phyloP scores from a whole-genome alignment of 2,329 filamentous ascomycete species.

The Neofusicoccum parvum region DNA sequence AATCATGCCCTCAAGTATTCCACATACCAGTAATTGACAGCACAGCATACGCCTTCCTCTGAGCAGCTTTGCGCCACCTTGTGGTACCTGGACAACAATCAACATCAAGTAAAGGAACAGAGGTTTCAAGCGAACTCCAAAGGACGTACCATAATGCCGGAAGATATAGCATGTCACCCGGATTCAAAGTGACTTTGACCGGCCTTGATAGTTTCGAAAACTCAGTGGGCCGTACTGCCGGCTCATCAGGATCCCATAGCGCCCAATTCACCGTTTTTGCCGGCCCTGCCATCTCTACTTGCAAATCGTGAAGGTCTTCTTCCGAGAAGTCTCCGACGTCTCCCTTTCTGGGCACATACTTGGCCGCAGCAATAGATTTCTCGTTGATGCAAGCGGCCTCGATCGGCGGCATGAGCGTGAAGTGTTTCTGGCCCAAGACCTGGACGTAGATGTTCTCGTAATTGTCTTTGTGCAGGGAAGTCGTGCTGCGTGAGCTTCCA shows the following conservation, averaged over 20 bases:
- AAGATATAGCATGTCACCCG: slow-evolving; percentile 80
- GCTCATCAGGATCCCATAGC: slow-evolving; percentile 72
- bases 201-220: slow-evolving; percentile 65
- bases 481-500: slow-evolving; percentile 67
- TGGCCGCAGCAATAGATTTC: slow-evolving; percentile 56
- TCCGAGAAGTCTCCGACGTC: slow-evolving; percentile 8
- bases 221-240: slow-evolving; percentile 51
- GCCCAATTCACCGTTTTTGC: slow-evolving; percentile 64
- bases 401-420: slow-evolving; percentile 71
- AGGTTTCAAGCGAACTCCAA: slow-evolving; percentile 38
- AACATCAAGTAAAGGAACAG: slow-evolving; percentile 46
- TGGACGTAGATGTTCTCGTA: slow-evolving; percentile 87
- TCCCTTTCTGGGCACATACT: slow-evolving; percentile 51
- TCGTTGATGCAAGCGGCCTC: slow-evolving; percentile 72
- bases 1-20: too few species aligned
- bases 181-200: slow-evolving; percentile 66
- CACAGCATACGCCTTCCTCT: slow-evolving; percentile 71
- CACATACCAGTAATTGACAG: slow-evolving; percentile 72
- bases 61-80: slow-evolving; percentile 74
- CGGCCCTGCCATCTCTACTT: slow-evolving; percentile 36
- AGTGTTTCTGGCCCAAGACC: slow-evolving; percentile 71
- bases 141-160: slow-evolving; percentile 75
- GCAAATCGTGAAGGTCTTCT: slow-evolving; percentile 27
- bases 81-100: slow-evolving; percentile 61
- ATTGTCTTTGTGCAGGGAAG: slow-evolving; percentile 77